phyloP scores from a whole-genome alignment of 2,329 filamentous ascomycete genomes.

The Ascochyta fabae region DNA sequence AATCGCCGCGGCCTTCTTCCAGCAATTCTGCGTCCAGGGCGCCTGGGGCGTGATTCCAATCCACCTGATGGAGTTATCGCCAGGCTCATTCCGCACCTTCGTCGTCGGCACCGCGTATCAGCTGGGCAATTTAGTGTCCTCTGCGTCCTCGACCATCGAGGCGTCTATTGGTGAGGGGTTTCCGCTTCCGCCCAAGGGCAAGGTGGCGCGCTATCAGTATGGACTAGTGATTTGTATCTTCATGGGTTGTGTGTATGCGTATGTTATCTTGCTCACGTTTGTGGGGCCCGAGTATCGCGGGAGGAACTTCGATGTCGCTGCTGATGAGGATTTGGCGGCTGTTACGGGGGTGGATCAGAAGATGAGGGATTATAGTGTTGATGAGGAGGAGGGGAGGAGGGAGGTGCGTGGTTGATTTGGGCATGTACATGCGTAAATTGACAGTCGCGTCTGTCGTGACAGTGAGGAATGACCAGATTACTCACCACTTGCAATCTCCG shows the following conservation, averaged over 20 bases:
- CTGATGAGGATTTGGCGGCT: slow-evolving; percentile 44
- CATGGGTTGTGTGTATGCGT: slow-evolving; percentile 80
- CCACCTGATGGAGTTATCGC: slow-evolving; percentile 78
- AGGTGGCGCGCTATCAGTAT: slow-evolving; percentile 59
- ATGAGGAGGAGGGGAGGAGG: background rate
- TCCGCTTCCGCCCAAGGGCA: slow-evolving; percentile 65
- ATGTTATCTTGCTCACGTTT: slow-evolving; percentile 67
- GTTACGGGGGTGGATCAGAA: slow-evolving; percentile 23
- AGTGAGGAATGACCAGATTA: no score
- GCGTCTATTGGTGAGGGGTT: slow-evolving; percentile 76
- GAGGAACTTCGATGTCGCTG: slow-evolving; percentile 39
- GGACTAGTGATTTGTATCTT: slow-evolving; percentile 89
- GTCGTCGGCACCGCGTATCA: slow-evolving; percentile 78
- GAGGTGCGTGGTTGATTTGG: background rate
- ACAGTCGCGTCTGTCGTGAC: no score
- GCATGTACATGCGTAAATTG: no score
- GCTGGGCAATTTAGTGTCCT: slow-evolving; percentile 75
- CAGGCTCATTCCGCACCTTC: slow-evolving; percentile 74
- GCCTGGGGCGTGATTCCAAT: slow-evolving; percentile 61
- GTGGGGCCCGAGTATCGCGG: slow-evolving; percentile 62
- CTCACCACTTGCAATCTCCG: no score
- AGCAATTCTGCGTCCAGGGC: slow-evolving; percentile 61
- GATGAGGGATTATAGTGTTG: slow-evolving; percentile 5
- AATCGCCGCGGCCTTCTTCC: slow-evolving; percentile 83
- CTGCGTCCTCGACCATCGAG: slow-evolving; percentile 76